phyloP scores from a whole-genome alignment of 1,284 basidiomycete genomes.

The Ceratorhiza oryzae-sativae region DNA sequence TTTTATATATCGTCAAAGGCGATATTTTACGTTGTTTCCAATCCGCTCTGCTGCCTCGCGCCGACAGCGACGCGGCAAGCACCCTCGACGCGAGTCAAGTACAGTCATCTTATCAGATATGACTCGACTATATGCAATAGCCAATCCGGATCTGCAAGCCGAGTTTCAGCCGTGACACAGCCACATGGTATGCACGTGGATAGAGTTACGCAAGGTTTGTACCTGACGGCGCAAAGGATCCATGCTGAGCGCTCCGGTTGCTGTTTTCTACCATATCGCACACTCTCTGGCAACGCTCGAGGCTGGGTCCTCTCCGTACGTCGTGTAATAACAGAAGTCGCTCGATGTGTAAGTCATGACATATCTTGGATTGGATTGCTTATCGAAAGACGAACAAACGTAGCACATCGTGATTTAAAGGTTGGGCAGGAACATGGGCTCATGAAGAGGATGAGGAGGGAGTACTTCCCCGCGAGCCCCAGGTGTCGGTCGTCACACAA shows the following conservation, averaged over 20 bases:
- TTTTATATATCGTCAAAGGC: no score
- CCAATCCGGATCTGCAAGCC: not conserved
- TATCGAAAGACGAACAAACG: not conserved
- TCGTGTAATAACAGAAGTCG: not conserved
- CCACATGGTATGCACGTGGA: not conserved
- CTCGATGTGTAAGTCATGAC: slow-evolving; percentile 1
- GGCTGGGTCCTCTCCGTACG: slow-evolving; percentile 35
- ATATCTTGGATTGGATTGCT: not conserved
- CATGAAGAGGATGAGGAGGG: slow-evolving; percentile 26
- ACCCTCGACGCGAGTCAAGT: no score
- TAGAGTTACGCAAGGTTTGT: not conserved
- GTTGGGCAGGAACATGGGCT: slow-evolving; percentile 6
- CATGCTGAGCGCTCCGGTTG: not conserved
- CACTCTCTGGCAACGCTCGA: not conserved
- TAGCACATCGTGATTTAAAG: slow-evolving; percentile 14
- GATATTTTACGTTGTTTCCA: no score
- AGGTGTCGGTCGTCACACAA: slow-evolving; percentile 32
- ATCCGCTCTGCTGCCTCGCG: no score
- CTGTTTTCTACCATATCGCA: slow-evolving; percentile 23
- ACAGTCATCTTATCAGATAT: not conserved
- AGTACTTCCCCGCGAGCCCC: slow-evolving; percentile 24
- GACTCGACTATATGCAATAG: no score
- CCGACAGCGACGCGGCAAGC: not conserved
- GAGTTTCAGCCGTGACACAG: not conserved
- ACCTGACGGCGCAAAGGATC: slow-evolving; percentile 8